Percentiles rank a stretch among this genome's conserved stretches.
These are phyloP conservation scores for Trypanosoma melophagium DNA, from an alignment of 208 protist species.

Conservation along the genomic window DNA sequence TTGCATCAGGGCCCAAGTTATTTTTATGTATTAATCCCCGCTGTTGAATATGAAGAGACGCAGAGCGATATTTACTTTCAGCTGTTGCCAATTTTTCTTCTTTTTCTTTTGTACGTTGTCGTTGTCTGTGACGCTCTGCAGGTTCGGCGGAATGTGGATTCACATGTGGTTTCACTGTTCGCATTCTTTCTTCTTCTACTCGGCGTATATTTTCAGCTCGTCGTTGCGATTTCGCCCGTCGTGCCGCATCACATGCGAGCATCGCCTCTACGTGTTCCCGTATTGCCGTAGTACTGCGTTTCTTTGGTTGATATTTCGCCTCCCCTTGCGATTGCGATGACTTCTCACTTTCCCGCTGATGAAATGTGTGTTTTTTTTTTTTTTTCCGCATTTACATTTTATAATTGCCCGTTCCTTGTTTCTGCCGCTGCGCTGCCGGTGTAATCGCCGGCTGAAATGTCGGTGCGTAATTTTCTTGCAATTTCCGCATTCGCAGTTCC, in stretches of 20 bases:
- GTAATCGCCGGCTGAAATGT: constrained; percentile 28
- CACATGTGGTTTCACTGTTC: neutral
- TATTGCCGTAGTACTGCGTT: no score
- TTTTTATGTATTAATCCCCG: no score
- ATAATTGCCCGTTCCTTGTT: neutral
- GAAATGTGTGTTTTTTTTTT: constrained; percentile 20
- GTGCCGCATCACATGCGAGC: neutral
- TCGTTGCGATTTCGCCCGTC: constrained; percentile 8
- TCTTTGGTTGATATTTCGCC: no score
- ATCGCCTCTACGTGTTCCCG: constrained; percentile 2
- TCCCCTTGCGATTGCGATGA: no score
- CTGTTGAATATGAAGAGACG: no score
- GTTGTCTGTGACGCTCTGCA: neutral
- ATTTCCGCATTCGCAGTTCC: neutral
- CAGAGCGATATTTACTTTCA: neutral
- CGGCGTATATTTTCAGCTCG: neutral
- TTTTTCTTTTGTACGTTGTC: no score
- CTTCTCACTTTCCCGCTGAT: constrained; percentile 22
- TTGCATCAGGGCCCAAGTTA: neutral
- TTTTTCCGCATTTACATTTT: constrained; percentile 6
- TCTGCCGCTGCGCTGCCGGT: constrained; percentile 6
- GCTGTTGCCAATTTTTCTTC: neutral
- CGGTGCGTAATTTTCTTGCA: constrained; percentile 19
- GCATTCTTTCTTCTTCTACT: neutral
- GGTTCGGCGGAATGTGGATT: neutral